phyloP scores from a whole-genome alignment of 1,284 basidiomycete species.

The Exobasidium rhododendri region DNA sequence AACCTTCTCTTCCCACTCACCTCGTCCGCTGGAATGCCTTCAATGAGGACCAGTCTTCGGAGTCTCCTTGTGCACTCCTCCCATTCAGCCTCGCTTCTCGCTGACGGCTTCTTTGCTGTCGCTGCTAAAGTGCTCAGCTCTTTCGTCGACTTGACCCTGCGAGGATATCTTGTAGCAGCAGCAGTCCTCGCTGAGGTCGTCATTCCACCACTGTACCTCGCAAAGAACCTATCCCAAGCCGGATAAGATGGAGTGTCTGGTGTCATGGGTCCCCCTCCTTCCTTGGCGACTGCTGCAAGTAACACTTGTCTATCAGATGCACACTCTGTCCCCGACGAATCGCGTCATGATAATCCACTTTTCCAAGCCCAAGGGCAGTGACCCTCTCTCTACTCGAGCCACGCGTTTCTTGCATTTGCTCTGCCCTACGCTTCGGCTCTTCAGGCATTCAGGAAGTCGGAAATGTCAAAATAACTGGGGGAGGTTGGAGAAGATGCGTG shows the following conservation, averaged over 20 bases:
- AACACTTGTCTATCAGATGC: too few relatives aligned
- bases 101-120: neutral
- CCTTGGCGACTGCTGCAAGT: too few relatives aligned
- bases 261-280: too few relatives aligned
- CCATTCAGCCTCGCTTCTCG: conserved; percentile 11
- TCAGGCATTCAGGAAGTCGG: too few relatives aligned
- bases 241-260: neutral
- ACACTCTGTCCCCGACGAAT: too few relatives aligned
- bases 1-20: conserved; percentile 6
- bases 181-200: neutral
- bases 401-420: too few relatives aligned
- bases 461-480: too few relatives aligned
- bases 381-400: too few relatives aligned
- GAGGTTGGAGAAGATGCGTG: too few relatives aligned
- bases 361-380: too few relatives aligned
- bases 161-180: neutral
- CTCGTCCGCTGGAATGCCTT: conserved; percentile 12
- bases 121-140: neutral
- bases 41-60: conserved; percentile 11
- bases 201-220: neutral
- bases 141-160: neutral
- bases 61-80: conserved; percentile 9
- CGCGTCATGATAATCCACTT: too few relatives aligned
- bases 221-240: neutral
- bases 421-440: too few relatives aligned